Conservation (phyloP, 306 rosid genomes). For the Vigna unguiculata region DNA sequence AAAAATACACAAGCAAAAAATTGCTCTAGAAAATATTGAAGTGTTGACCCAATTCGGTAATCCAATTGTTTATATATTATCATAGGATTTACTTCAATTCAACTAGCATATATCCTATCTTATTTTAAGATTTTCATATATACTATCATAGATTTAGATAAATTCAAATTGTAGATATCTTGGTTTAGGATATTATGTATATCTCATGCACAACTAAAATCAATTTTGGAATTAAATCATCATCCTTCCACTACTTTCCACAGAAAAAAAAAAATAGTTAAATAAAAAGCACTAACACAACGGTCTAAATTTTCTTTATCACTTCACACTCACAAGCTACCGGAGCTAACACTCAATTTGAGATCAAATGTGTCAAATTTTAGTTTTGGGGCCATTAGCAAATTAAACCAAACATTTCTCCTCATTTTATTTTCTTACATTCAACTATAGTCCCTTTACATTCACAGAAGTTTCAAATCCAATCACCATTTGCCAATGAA, state of each 20-base stretch:
- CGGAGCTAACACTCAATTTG: conserved; percentile 28
- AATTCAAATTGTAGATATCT: neutral
- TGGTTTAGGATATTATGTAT: neutral
- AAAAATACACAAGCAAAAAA: conserved; percentile 40
- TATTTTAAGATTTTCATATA: neutral
- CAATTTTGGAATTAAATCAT: neutral
- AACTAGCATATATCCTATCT: neutral
- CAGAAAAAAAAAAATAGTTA: neutral
- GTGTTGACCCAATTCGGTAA: neutral
- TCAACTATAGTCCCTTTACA: neutral
- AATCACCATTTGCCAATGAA: neutral
- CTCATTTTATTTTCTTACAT: neutral
- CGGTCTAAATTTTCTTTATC: conserved; percentile 25
- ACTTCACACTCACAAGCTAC: conserved; percentile 36
- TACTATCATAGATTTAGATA: neutral
- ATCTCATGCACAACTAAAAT: neutral
- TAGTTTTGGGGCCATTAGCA: neutral
- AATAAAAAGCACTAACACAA: neutral
- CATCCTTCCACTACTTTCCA: neutral
- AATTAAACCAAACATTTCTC: conserved; percentile 1
- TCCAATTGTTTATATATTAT: neutral
- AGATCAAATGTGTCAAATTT: neutral
- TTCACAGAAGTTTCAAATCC: neutral
- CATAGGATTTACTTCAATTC: too few relatives aligned
- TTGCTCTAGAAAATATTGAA: neutral